Conservation (phyloP, 1,139 yeast species). For the Hanseniaspora uvarum region DNA sequence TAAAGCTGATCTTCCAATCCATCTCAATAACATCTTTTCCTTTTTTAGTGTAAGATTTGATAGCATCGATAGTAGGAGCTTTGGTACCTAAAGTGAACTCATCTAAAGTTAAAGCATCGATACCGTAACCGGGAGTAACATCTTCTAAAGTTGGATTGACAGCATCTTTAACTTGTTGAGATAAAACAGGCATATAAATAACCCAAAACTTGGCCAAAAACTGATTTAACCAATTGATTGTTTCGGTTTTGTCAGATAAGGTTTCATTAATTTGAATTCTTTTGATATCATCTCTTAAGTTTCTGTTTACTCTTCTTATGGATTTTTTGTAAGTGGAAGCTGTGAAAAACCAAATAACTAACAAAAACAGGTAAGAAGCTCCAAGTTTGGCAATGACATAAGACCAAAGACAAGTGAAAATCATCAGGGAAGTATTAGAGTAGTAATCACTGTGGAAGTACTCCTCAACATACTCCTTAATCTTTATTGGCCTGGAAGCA, state of each 20-base stretch:
- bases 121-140: slow-evolving; percentile 73
- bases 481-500: slow-evolving; percentile 28
- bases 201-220: slow-evolving; percentile 75
- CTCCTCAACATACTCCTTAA: slow-evolving; percentile 56
- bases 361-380: slow-evolving; percentile 37
- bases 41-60: slow-evolving; percentile 58
- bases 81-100: slow-evolving; percentile 72
- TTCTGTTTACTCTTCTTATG: slow-evolving; percentile 61
- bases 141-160: slow-evolving; percentile 58
- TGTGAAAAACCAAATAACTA: slow-evolving; percentile 49
- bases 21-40: slow-evolving; percentile 60
- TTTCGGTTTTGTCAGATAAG: slow-evolving; percentile 52
- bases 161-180: slow-evolving; percentile 60
- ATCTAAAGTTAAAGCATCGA: slow-evolving; percentile 59
- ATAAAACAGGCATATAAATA: slow-evolving; percentile 73
- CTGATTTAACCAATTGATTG: slow-evolving; percentile 71
- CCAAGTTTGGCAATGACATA: slow-evolving; percentile 56
- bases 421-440: slow-evolving; percentile 52
- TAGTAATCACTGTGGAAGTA: slow-evolving; percentile 64
- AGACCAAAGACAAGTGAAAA: slow-evolving; percentile 63
- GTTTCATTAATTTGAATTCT: slow-evolving; percentile 51
- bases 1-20: slow-evolving; percentile 74
- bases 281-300: slow-evolving; percentile 62
- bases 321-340: slow-evolving; percentile 60
- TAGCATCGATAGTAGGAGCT: slow-evolving; percentile 62